Conservation (phyloP, 352 stramenopile species). For the Globisporangium apiculatum region DNA sequence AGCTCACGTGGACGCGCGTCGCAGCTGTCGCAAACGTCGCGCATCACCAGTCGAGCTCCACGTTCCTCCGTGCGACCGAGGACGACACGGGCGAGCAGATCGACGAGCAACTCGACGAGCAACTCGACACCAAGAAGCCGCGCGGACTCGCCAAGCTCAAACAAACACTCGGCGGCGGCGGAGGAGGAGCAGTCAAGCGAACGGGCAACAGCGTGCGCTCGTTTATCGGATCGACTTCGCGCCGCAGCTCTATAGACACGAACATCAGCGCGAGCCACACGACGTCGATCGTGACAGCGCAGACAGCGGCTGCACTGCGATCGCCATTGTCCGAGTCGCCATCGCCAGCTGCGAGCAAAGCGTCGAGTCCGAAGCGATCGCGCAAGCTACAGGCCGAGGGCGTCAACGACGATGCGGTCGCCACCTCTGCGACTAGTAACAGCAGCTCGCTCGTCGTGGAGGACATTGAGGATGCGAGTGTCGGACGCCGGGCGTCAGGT, state of each 20-base stretch:
- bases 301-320: background rate
- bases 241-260: background rate
- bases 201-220: background rate
- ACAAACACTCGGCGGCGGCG: too few relatives aligned
- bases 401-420: background rate
- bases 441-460: conserved; percentile 6
- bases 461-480: conserved; percentile 11
- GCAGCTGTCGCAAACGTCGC: conserved; percentile 21
- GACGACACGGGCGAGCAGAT: conserved; percentile 23
- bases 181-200: too few relatives aligned
- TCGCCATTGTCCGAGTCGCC: background rate
- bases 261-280: background rate
- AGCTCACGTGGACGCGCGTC: conserved; percentile 34
- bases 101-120: conserved; percentile 6
- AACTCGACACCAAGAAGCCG: background rate
- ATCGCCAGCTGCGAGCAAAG: background rate
- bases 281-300: background rate
- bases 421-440: background rate
- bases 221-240: background rate
- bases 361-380: background rate
- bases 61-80: conserved; percentile 21
- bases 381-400: background rate
- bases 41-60: conserved; percentile 3
- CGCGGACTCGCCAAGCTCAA: too few relatives aligned
- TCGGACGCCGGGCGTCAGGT: background rate